Evolutionary conservation across 1,284 basidiomycete genomes (phyloP).

Genomic region (Leccinum pseudoinsigne): DNA sequence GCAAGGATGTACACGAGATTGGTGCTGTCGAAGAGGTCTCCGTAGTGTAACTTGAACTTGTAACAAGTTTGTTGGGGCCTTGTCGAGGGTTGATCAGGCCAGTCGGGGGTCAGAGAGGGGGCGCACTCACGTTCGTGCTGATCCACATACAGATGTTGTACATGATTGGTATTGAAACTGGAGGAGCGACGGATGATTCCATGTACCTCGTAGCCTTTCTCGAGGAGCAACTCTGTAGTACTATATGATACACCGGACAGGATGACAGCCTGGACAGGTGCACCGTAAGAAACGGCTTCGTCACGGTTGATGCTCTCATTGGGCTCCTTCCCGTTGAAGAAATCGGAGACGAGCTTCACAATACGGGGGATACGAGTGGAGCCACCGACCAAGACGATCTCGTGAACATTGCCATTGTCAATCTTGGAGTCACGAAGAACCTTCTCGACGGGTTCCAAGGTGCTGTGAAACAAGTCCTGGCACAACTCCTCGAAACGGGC

Average conservation of each 20-base stretch:
- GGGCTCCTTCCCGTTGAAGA: constrained; percentile 98
- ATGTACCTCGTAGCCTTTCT: constrained; percentile 90
- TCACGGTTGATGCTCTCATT: constrained; percentile 99
- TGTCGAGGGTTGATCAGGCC: constrained; percentile 12
- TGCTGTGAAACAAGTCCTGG: constrained; percentile 96
- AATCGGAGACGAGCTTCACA: constrained; percentile 97
- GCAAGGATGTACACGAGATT: constrained; percentile 94
- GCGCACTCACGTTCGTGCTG: constrained; percentile 73
- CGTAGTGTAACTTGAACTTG: constrained; percentile 89
- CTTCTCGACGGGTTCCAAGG: constrained; percentile 98
- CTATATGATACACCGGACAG: constrained; percentile 80
- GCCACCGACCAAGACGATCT: constrained; percentile 97
- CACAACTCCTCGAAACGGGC: constrained; percentile 51
- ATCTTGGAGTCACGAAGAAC: constrained; percentile 98
- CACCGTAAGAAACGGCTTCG: constrained; percentile 99
- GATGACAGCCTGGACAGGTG: constrained; percentile 98
- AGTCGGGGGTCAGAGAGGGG: not conserved
- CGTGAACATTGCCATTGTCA: constrained; percentile 93
- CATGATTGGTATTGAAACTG: constrained; percentile 90
- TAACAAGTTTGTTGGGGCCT: constrained; percentile 50
- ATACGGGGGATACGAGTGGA: constrained; percentile 99
- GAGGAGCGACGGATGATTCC: constrained; percentile 93
- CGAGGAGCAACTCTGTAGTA: constrained; percentile 73
- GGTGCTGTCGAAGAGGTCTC: constrained; percentile 89
- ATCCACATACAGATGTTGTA: constrained; percentile 88